A percentile compares a stretch with the other conserved stretches of the same genome.
Evolutionary conservation across 129 eudicot genomes (phyloP).

Genomic region (Arctium lappa): DNA sequence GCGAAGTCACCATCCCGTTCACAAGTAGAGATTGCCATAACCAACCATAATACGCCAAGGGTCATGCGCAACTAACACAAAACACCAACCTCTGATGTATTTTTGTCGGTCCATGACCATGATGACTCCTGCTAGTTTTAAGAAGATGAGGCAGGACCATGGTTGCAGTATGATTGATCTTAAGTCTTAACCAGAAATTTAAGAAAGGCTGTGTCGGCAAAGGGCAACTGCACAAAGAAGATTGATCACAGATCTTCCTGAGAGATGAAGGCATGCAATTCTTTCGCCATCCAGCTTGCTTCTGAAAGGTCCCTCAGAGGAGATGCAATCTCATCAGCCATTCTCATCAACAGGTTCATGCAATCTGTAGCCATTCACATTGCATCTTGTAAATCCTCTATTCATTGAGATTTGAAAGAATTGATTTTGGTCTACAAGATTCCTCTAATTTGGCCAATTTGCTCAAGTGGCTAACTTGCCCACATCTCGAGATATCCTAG

Average conservation of each 20-base stretch:
- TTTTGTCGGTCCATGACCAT: slow-evolving; percentile 1
- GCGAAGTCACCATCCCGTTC: not conserved
- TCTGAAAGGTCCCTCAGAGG: slow-evolving; percentile 50
- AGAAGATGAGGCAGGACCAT: slow-evolving; percentile 3
- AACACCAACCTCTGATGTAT: not conserved
- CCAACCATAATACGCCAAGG: not conserved
- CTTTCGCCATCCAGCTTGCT: slow-evolving; percentile 61
- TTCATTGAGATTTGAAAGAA: not conserved
- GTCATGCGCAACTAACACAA: not conserved
- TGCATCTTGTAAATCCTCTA: not conserved
- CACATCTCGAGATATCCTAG: too few relatives aligned
- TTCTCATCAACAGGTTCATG: slow-evolving; percentile 41
- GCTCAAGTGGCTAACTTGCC: too few relatives aligned
- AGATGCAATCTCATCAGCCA: slow-evolving; percentile 40
- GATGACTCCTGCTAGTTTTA: not conserved
- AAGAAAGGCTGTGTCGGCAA: not conserved
- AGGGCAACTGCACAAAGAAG: not conserved
- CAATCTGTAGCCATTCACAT: slow-evolving; percentile 48
- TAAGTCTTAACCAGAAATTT: slow-evolving; percentile 1
- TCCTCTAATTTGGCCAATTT: too few relatives aligned
- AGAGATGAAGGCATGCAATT: slow-evolving; percentile 37
- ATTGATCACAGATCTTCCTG: slow-evolving; percentile 21
- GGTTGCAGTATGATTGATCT: not conserved
- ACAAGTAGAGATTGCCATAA: slow-evolving; percentile 12
- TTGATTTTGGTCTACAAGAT: too few relatives aligned